Conservation (phyloP, 139 green algal species). For the Deuterostichococcus epilithicus region DNA sequence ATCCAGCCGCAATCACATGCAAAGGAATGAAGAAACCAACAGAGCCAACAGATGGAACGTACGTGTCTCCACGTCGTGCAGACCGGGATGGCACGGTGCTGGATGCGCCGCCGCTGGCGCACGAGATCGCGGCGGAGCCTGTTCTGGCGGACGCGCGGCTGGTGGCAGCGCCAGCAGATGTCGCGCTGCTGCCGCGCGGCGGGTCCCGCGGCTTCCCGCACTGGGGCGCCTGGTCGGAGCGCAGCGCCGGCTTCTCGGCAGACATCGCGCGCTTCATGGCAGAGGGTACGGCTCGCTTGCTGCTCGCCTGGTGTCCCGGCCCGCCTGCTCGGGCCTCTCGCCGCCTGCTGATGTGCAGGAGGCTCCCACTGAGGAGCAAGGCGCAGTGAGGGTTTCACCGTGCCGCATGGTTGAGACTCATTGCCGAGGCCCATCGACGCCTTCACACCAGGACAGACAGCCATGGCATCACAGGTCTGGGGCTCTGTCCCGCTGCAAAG, state of each 20-base stretch:
- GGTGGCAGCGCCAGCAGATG: constrained; percentile 34
- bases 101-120: constrained; percentile 64
- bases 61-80: too few relatives aligned
- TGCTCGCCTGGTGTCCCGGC: too few relatives aligned
- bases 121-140: constrained; percentile 58
- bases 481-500: too few relatives aligned
- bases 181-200: constrained; percentile 35
- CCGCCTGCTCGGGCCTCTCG: too few relatives aligned
- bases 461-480: too few relatives aligned
- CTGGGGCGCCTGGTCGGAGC: constrained; percentile 44
- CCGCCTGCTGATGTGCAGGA: not conserved
- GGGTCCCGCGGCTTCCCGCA: constrained; percentile 53
- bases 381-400: too few relatives aligned
- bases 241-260: constrained; percentile 27
- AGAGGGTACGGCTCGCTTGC: constrained; percentile 13
- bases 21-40: too few relatives aligned
- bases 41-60: too few relatives aligned
- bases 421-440: too few relatives aligned
- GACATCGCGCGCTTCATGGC: constrained; percentile 24
- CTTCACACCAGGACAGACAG: too few relatives aligned
- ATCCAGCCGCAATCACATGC: too few relatives aligned
- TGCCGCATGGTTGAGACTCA: too few relatives aligned
- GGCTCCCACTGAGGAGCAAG: constrained; percentile 3
- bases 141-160: constrained; percentile 36
- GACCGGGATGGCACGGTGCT: constrained; percentile 51